Conservation (phyloP, 2,329 filamentous ascomycete species). For the Pseudogymnoascus sp. region DNA sequence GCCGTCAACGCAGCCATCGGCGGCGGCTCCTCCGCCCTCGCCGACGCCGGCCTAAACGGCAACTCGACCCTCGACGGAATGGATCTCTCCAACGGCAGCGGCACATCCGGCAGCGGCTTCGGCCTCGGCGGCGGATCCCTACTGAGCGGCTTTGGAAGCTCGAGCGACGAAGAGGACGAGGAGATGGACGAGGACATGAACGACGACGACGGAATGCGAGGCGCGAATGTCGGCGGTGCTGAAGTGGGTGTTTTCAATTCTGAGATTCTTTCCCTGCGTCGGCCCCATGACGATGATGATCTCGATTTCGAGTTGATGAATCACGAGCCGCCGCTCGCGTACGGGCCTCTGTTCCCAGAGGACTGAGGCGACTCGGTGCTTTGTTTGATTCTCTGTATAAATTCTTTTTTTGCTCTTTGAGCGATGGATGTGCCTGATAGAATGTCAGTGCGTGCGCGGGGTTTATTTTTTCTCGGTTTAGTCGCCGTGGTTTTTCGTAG, state of each 20-base stretch:
- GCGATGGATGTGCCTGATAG: constrained; percentile 3
- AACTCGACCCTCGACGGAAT: constrained; percentile 40
- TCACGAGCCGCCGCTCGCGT: constrained; percentile 23
- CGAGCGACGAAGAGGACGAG: constrained; percentile 92
- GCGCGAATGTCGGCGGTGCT: constrained; percentile 38
- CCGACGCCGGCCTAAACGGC: constrained; percentile 73
- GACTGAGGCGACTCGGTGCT: neutral
- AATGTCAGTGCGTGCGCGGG: neutral
- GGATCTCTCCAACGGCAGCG: constrained; percentile 57
- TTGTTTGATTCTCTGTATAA: constrained; percentile 4
- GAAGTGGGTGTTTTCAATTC: constrained; percentile 48
- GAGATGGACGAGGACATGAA: constrained; percentile 74
- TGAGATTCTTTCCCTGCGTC: constrained; percentile 22
- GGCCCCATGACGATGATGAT: constrained; percentile 25
- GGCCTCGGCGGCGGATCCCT: constrained; percentile 65
- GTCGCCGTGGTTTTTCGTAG: constrained; percentile 7
- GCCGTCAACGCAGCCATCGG: constrained; percentile 47
- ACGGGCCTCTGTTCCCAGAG: constrained; percentile 1
- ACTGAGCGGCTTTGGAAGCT: constrained; percentile 86
- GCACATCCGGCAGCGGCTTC: constrained; percentile 62
- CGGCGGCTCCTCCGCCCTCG: constrained; percentile 61
- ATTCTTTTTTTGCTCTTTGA: neutral
- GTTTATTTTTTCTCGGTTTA: neutral
- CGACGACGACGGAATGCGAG: constrained; percentile 45
- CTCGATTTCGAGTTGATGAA: constrained; percentile 29